These are phyloP conservation scores for Misopates orontium DNA, from an alignment of 257 asterid genomes.

Conservation along the genomic window DNA sequence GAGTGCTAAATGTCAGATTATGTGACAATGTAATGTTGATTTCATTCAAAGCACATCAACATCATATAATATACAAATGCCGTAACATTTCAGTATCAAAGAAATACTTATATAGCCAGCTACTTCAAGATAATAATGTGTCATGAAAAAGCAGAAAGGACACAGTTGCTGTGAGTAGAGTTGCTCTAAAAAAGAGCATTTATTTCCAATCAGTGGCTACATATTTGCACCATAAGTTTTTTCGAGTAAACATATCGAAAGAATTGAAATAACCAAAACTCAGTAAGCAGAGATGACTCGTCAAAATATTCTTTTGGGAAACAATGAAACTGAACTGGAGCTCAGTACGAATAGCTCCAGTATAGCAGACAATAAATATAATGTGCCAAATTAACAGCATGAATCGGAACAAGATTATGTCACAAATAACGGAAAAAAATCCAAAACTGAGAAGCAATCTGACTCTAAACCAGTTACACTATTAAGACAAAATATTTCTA, in stretches of 20 bases:
- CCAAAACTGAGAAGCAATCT: not conserved
- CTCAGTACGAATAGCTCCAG: not conserved
- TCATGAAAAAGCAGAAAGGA: not conserved
- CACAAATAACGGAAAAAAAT: not conserved
- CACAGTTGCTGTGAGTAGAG: no score
- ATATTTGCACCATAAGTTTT: no score
- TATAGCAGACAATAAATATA: not conserved
- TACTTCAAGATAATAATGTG: conserved; percentile 7
- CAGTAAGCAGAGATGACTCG: no score
- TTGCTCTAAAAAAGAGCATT: no score
- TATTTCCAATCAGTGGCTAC: no score
- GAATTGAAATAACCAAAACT: no score
- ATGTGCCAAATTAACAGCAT: conserved; percentile 11
- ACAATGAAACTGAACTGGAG: not conserved
- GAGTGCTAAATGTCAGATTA: conserved; percentile 28
- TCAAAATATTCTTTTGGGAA: not conserved
- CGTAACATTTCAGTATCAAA: conserved; percentile 1
- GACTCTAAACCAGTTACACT: not conserved
- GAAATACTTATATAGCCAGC: not conserved
- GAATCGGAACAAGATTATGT: conserved; percentile 4
- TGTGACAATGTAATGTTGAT: not conserved
- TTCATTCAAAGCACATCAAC: not conserved
- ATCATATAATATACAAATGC: conserved; percentile 2
- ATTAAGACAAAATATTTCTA: not conserved
- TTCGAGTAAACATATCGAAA: no score